These are phyloP conservation scores for Podaxis carcinomalis DNA, from an alignment of 768 basidiomycete genomes.

Conservation along the genomic window DNA sequence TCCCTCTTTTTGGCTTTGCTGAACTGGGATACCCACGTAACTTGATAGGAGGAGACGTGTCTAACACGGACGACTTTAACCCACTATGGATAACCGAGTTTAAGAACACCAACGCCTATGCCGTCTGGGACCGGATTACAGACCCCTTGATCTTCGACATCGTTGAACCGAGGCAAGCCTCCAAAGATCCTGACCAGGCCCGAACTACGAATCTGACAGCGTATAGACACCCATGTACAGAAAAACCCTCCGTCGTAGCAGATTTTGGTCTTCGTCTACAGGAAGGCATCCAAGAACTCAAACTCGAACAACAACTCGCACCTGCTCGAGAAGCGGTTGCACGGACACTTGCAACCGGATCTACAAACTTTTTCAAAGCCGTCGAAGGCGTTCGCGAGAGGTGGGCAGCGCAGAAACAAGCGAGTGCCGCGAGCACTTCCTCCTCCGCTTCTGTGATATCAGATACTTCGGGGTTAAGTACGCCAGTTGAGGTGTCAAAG, in stretches of 20 bases:
- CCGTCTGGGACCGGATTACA: conserved; percentile 87
- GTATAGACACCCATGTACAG: conserved; percentile 86
- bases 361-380: conserved; percentile 82
- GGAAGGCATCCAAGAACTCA: conserved; percentile 93
- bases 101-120: conserved; percentile 80
- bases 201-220: background rate
- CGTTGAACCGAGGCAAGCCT: conserved; percentile 76
- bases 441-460: conserved; percentile 17
- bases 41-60: conserved; percentile 45
- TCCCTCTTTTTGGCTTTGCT: background rate
- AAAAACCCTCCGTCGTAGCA: conserved; percentile 82
- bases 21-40: too few relatives aligned
- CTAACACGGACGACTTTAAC: conserved; percentile 76
- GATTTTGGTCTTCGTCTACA: conserved; percentile 90
- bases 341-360: conserved; percentile 68
- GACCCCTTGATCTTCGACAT: conserved; percentile 95
- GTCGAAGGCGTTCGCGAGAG: conserved; percentile 84
- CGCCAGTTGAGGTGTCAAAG: conserved; percentile 35
- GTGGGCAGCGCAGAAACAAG: conserved; percentile 39
- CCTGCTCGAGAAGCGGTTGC: conserved; percentile 89
- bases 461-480: conserved; percentile 30
- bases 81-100: conserved; percentile 87
- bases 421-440: conserved; percentile 16
- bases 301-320: conserved; percentile 88
- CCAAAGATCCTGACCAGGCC: background rate